These are phyloP conservation scores for Aspergillus bridgeri DNA, from an alignment of 495 filamentous ascomycete species.

Conservation along the genomic window DNA sequence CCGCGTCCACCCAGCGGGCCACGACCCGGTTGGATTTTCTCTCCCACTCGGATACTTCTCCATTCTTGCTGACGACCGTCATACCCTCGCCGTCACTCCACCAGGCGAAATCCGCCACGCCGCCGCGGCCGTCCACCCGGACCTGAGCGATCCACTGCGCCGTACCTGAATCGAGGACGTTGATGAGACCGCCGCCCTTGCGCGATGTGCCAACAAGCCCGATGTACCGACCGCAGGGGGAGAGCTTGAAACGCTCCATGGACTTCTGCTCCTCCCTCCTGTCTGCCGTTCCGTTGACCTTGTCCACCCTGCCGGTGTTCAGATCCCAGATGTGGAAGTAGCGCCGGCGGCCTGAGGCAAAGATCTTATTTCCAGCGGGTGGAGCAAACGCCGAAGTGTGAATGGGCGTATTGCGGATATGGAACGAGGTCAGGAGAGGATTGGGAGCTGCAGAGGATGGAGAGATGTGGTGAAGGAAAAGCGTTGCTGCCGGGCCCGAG, in stretches of 20 bases:
- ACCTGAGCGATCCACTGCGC: slow-evolving; percentile 85
- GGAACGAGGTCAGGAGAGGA: slow-evolving; percentile 83
- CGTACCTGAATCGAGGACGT: slow-evolving; percentile 75
- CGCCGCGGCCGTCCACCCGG: slow-evolving; percentile 76
- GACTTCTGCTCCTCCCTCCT: slow-evolving; percentile 78
- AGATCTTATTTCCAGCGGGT: slow-evolving; percentile 52
- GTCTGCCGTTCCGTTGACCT: slow-evolving; percentile 65
- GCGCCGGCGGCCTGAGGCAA: slow-evolving; percentile 78
- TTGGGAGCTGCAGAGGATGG: slow-evolving; percentile 73
- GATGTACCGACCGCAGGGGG: slow-evolving; percentile 81
- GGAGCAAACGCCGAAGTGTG: slow-evolving; percentile 71
- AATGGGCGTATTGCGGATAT: slow-evolving; percentile 77
- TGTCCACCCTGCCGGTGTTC: slow-evolving; percentile 72
- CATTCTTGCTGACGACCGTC: slow-evolving; percentile 75
- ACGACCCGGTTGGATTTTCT: slow-evolving; percentile 60
- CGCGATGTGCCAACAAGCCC: slow-evolving; percentile 70
- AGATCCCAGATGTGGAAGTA: slow-evolving; percentile 97
- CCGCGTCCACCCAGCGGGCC: slow-evolving; percentile 85
- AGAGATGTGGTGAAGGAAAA: slow-evolving; percentile 85
- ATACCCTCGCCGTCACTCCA: slow-evolving; percentile 78
- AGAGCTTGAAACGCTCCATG: slow-evolving; percentile 86
- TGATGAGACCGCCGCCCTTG: slow-evolving; percentile 84
- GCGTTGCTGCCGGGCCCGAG: slow-evolving; percentile 75
- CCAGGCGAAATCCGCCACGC: slow-evolving; percentile 88
- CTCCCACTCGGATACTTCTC: slow-evolving; percentile 91